These are phyloP conservation scores for Alisma plantagoaquatica DNA, from an alignment of 106 monocot species.

Conservation along the genomic window DNA sequence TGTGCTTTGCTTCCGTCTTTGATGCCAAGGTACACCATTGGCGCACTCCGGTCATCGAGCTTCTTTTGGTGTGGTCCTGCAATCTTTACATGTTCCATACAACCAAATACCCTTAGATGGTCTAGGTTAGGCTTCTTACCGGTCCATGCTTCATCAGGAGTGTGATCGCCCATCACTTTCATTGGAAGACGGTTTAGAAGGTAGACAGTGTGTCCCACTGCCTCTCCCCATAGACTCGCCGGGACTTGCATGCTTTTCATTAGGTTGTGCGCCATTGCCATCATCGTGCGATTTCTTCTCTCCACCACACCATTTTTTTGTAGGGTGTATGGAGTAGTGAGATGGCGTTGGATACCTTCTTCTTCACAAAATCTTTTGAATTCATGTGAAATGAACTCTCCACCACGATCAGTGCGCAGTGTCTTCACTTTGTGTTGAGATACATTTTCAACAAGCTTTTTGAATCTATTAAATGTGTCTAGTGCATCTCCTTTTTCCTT, in stretches of 20 bases:
- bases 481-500: not conserved
- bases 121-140: not conserved
- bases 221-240: slow-evolving; percentile 11
- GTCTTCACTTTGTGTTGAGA: not conserved
- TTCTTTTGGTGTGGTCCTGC: slow-evolving; percentile 5
- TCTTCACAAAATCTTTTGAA: slow-evolving; percentile 1
- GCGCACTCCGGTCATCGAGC: slow-evolving; percentile 7
- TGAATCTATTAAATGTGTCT: not conserved
- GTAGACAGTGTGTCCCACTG: slow-evolving; percentile 8
- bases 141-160: slow-evolving; percentile 21
- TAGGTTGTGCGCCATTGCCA: slow-evolving; percentile 5
- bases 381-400: no score
- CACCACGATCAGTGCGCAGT: slow-evolving; percentile 3
- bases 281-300: slow-evolving; percentile 9
- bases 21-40: slow-evolving; percentile 6
- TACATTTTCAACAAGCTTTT: not conserved
- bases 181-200: slow-evolving; percentile 13
- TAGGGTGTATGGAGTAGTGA: slow-evolving; percentile 6
- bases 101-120: not conserved
- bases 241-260: slow-evolving; percentile 13
- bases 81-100: not conserved
- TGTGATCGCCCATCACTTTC: slow-evolving; percentile 6
- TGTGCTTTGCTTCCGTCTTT: slow-evolving; percentile 5
- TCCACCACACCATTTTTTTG: slow-evolving; percentile 13
- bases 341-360: slow-evolving; percentile 7